phyloP scores from a whole-genome alignment of 371 early-diverging fungal genomes.

The Fennellomyces sp. region DNA sequence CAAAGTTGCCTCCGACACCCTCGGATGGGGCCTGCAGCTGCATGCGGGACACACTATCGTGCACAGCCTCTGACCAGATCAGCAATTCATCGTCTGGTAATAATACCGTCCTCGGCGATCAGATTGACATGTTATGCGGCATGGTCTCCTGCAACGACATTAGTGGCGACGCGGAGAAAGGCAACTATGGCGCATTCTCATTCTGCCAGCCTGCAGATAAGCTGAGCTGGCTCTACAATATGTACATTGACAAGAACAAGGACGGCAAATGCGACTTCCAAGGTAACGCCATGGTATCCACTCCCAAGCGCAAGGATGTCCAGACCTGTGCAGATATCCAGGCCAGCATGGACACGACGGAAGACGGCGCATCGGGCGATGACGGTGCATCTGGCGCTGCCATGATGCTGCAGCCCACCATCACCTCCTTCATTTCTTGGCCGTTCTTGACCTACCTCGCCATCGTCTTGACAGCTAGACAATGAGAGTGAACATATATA shows the following conservation, averaged over 20 bases:
- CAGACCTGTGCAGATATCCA: slow-evolving; percentile 28
- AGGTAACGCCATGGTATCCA: slow-evolving; percentile 35
- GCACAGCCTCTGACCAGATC: slow-evolving; percentile 56
- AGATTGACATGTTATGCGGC: slow-evolving; percentile 58
- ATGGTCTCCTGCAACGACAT: slow-evolving; percentile 57
- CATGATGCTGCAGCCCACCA: too few species aligned
- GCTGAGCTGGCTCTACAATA: slow-evolving; percentile 49
- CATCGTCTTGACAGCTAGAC: neutral
- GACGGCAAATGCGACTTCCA: slow-evolving; percentile 35
- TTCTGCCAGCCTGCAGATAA: slow-evolving; percentile 56
- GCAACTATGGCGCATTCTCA: slow-evolving; percentile 59
- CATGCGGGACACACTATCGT: slow-evolving; percentile 66
- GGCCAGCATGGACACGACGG: slow-evolving; percentile 15
- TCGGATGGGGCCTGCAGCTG: slow-evolving; percentile 69
- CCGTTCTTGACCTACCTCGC: neutral
- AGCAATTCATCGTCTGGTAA: slow-evolving; percentile 12
- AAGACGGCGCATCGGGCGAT: neutral
- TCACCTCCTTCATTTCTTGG: slow-evolving; percentile 2
- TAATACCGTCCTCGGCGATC: slow-evolving; percentile 21
- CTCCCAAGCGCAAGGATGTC: slow-evolving; percentile 39
- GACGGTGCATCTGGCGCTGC: neutral
- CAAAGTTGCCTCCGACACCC: slow-evolving; percentile 70
- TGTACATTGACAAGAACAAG: slow-evolving; percentile 26
- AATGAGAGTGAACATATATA: neutral
- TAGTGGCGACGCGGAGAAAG: slow-evolving; percentile 51